phyloP scores from a whole-genome alignment of 2,329 filamentous ascomycete species.

The Teratosphaeriaceae sp. region DNA sequence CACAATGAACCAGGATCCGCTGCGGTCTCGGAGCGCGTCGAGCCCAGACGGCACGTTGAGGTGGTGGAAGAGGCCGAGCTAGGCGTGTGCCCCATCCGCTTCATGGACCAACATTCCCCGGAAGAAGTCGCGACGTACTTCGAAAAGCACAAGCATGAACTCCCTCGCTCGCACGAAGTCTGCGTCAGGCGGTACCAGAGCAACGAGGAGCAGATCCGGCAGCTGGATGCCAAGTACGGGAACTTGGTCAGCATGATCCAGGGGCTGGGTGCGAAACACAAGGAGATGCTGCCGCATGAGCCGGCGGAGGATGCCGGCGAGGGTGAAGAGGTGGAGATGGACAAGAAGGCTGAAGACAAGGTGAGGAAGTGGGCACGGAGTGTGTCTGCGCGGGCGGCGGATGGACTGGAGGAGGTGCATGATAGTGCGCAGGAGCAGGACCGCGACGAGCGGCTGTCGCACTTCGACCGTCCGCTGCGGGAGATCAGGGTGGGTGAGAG shows the following conservation, averaged over 20 bases:
- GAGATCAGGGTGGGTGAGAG: conserved; percentile 92
- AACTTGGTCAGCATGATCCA: conserved; percentile 92
- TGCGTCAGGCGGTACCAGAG: conserved; percentile 86
- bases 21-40: not conserved
- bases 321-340: conserved; percentile 20
- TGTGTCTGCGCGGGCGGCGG: conserved; percentile 53
- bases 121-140: conserved; percentile 92
- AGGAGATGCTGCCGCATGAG: conserved; percentile 68
- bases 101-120: conserved; percentile 83
- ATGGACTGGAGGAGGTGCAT: conserved; percentile 29
- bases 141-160: conserved; percentile 89
- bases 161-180: conserved; percentile 87
- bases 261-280: conserved; percentile 78
- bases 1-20: not conserved
- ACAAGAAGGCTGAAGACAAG: conserved; percentile 54
- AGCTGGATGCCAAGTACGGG: conserved; percentile 90
- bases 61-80: conserved; percentile 21
- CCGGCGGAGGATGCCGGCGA: conserved; percentile 40
- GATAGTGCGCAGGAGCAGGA: conserved; percentile 35
- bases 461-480: conserved; percentile 78
- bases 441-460: conserved; percentile 59
- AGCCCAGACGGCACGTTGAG: not conserved
- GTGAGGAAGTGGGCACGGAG: conserved; percentile 83
- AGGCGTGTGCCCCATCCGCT: conserved; percentile 86
- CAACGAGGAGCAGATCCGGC: conserved; percentile 75